A percentile compares a stretch with the other conserved stretches of the same genome.
These are phyloP conservation scores for Parafenestella ontariensis DNA, from an alignment of 2,329 filamentous ascomycete genomes.

Conservation along the genomic window DNA sequence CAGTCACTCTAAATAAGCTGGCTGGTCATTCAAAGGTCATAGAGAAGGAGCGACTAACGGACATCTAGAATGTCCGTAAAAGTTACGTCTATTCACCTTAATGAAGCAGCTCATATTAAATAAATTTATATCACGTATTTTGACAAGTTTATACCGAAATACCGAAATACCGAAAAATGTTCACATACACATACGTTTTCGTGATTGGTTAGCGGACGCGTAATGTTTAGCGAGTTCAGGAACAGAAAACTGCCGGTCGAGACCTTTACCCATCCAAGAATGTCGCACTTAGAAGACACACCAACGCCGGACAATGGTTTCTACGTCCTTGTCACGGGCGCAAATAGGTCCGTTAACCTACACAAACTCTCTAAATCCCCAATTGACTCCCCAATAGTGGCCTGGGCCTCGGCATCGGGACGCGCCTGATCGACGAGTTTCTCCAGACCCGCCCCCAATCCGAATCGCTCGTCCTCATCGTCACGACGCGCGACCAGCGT, in stretches of 20 bases:
- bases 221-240: constrained; percentile 15
- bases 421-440: constrained; percentile 90
- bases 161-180: no score
- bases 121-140: no score
- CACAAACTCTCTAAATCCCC: background rate
- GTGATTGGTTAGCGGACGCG: constrained; percentile 18
- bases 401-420: constrained; percentile 82
- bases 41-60: background rate
- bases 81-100: no score
- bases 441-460: constrained; percentile 70
- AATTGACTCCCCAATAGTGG: constrained; percentile 67
- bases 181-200: no score
- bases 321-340: constrained; percentile 78
- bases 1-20: no score
- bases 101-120: no score
- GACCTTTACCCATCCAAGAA: constrained; percentile 10
- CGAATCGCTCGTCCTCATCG: constrained; percentile 78
- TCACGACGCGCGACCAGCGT: constrained; percentile 77
- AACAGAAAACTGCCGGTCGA: constrained; percentile 12
- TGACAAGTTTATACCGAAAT: no score
- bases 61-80: no score
- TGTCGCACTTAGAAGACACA: constrained; percentile 28
- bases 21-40: background rate
- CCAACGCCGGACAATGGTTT: constrained; percentile 46
- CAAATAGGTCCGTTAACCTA: constrained; percentile 71